Evolutionary conservation across 768 basidiomycete genomes (phyloP), one percentile per base, ranked within the genome.

Genomic region (Asterophora parasitica): DNA sequence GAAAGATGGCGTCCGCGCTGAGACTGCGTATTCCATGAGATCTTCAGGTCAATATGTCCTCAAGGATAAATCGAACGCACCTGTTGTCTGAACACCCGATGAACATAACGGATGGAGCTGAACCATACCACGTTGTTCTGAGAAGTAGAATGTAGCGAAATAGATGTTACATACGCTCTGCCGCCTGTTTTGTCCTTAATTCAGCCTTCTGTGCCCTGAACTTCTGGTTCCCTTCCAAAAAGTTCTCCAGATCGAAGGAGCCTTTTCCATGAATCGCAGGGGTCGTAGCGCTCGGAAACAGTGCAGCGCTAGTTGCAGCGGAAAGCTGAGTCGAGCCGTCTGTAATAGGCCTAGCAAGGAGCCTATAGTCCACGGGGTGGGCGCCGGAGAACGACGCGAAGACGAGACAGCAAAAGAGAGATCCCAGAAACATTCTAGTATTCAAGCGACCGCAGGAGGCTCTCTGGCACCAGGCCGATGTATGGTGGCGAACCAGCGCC

Each of bases 61-160:
- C n/a, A n/a, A n/a, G n/a, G 1, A 26, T 16, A 33, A 16, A 8
- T 6, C 8, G 17, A 43, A 32, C 58, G 17, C 42, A 63, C 66
- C 64, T 63, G 45, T 65, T 68, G 44, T 70, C 68, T 4, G 61
- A 54, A 38, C 67, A 71, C 16, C 67, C 66, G 42, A 71, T 55
- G 40, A 69, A 66, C 67, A 69, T 67, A 55, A 69, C 66, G 1
- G 63, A 61, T 44, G 69, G 67, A 8, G 52, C 67, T 69, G 36
- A 26, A 50, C 28, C 3, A 7, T 12, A 13, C 26, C 1, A 31
- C 7, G 9, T 2, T 40, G 26, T n/a, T 11, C 11, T 28, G 13
- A 49, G 34, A 19, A 12, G 47, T 9, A 40, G 17, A 10, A 42
- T 20, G 7, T 19, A 41, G 42, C 15, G 30, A 30, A 23, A 16